A percentile compares a stretch with the other conserved stretches of the same genome.
Conservation (phyloP, 2,329 filamentous ascomycete genomes). For the Colletotrichum magnum region DNA sequence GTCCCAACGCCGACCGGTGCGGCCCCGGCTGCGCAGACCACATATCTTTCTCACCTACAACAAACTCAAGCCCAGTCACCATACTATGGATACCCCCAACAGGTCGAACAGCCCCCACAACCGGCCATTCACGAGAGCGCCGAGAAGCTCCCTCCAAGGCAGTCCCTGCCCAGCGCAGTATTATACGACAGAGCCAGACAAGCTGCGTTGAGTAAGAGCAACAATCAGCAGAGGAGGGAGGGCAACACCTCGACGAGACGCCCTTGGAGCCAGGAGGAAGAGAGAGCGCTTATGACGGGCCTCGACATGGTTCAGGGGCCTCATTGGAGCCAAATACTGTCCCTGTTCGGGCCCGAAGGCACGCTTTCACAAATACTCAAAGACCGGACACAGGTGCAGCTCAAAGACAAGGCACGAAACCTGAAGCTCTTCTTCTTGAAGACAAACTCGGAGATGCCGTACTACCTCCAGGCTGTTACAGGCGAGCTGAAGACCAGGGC, state of each 20-base stretch:
- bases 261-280: constrained; percentile 91
- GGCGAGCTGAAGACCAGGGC: constrained; percentile 90
- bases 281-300: constrained; percentile 90
- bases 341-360: constrained; percentile 84
- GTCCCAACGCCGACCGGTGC: constrained; percentile 53
- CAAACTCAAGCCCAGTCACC: constrained; percentile 48
- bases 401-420: constrained; percentile 93
- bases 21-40: constrained; percentile 52
- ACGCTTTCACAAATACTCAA: constrained; percentile 87
- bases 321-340: constrained; percentile 93
- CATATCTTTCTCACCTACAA: constrained; percentile 55
- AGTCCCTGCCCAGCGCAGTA: constrained; percentile 67
- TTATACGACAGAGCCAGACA: constrained; percentile 73
- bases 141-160: constrained; percentile 66
- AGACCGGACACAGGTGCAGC: constrained; percentile 90
- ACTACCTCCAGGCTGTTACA: constrained; percentile 88
- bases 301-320: constrained; percentile 91
- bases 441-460: constrained; percentile 90
- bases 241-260: constrained; percentile 75
- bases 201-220: constrained; percentile 69
- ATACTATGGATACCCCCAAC: constrained; percentile 42
- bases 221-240: constrained; percentile 68
- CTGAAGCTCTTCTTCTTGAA: constrained; percentile 93
- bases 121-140: constrained; percentile 51
- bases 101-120: constrained; percentile 42